These are phyloP conservation scores for Fragaria ananassa DNA, from an alignment of 306 rosid genomes.

Conservation along the genomic window DNA sequence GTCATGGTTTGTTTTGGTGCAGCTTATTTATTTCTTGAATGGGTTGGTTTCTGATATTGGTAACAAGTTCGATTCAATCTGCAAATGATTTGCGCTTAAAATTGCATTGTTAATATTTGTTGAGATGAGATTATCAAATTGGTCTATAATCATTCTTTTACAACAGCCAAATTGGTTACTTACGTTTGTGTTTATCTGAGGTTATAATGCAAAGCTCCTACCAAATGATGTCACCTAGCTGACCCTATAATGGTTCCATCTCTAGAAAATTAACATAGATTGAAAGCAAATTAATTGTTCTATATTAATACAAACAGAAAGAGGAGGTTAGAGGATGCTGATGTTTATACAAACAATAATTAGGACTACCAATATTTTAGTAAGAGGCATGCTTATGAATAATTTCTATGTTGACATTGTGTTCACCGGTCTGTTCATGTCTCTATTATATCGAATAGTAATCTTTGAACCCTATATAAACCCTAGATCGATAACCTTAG, in stretches of 20 bases:
- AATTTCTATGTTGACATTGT: background rate
- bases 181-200: conserved; percentile 10
- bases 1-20: conserved; percentile 2
- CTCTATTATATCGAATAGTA: background rate
- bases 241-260: conserved; percentile 15
- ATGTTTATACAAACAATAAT: conserved; percentile 1
- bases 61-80: background rate
- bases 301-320: background rate
- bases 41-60: background rate
- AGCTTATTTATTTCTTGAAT: background rate
- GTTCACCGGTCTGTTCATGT: background rate
- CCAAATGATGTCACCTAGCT: conserved; percentile 24
- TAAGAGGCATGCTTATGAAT: background rate
- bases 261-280: background rate
- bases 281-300: background rate
- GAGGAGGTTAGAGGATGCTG: conserved; percentile 30
- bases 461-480: background rate
- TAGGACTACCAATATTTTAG: background rate
- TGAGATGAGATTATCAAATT: conserved; percentile 26
- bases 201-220: conserved; percentile 16
- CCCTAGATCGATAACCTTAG: background rate
- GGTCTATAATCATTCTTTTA: conserved; percentile 12
- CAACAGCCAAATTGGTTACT: background rate
- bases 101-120: background rate
- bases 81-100: background rate